Base-by-base conservation (phyloP, 2,329 filamentous ascomycete species). In the Aspergillus niger region DNA sequence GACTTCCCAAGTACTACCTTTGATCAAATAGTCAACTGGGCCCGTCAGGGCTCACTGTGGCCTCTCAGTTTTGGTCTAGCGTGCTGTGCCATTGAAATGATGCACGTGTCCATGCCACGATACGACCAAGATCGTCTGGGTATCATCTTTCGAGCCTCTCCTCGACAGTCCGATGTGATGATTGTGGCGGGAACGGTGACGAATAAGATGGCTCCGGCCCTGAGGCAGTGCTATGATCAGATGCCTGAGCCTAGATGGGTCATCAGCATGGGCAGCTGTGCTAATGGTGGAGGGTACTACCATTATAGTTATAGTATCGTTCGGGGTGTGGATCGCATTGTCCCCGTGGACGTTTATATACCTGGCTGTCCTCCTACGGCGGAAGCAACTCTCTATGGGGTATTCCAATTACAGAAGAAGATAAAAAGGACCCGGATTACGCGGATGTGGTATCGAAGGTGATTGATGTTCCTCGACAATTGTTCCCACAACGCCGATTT, bases 161-260 rank as follows among this genome's bases (percentile, higher is more conserved):
- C 91, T 1, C 88, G 91, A 63, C 91, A 95, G 77, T 90, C 91
- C 63, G 91, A 96, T 76, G 89, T 96, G 66, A 94, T 96, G 91
- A 94, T 96, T 71, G 91, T 96, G 22, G 91, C 92, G 26, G 92
- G 92, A 61, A 96, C 92, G 28, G 85, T 96, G 62, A 95, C 91
- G 68, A 96, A 96, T 84, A 96, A 96, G 83, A 96, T 96, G 92
- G 91, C 91, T 0, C 91, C 92, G 1, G 92, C 92, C 20, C 81
- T 96, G 73, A 85, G 92, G 76, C 91, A 94, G 80, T 89, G 95
- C 64, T 96, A 96, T 81, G 92, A 96, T 77, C 92, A 96, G 82
- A 96, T 96, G 92, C 91, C 92, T 30, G 92, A 96, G 32, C 92
- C 92, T 17, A 85, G 90, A 73, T 96, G 91, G 91, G 91, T 94